phyloP scores from a whole-genome alignment of 192 early-diverging fungal species.

The Pilaira anomala region DNA sequence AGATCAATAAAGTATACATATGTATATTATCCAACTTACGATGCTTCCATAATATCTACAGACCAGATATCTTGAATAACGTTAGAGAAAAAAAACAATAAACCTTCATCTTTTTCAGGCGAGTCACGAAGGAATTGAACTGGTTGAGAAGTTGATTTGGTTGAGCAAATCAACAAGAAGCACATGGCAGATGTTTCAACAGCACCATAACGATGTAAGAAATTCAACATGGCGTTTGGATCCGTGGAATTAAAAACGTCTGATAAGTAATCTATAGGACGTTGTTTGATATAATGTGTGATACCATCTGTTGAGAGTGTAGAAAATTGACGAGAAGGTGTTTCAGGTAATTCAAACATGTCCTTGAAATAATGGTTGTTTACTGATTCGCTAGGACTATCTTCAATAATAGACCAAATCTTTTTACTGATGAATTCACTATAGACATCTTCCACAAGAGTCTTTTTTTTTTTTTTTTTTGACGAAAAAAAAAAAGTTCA shows the following conservation, averaged over 20 bases:
- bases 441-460: neutral
- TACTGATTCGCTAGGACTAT: neutral
- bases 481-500: neutral
- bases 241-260: neutral
- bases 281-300: neutral
- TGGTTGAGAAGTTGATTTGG: too few relatives aligned
- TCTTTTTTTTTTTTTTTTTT: neutral
- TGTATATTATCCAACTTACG: too few relatives aligned
- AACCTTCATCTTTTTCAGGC: neutral
- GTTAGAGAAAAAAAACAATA: neutral
- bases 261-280: neutral
- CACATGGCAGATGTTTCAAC: neutral
- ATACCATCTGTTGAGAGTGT: neutral
- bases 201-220: neutral
- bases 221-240: neutral
- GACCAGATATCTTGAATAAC: neutral
- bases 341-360: neutral
- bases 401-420: slow-evolving; percentile 2
- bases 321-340: neutral
- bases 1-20: too few relatives aligned
- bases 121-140: neutral
- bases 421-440: neutral
- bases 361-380: neutral
- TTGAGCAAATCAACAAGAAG: neutral
- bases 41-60: too few relatives aligned